phyloP scores from a whole-genome alignment of 2,329 filamentous ascomycete species.

The Cadophora gregata region DNA sequence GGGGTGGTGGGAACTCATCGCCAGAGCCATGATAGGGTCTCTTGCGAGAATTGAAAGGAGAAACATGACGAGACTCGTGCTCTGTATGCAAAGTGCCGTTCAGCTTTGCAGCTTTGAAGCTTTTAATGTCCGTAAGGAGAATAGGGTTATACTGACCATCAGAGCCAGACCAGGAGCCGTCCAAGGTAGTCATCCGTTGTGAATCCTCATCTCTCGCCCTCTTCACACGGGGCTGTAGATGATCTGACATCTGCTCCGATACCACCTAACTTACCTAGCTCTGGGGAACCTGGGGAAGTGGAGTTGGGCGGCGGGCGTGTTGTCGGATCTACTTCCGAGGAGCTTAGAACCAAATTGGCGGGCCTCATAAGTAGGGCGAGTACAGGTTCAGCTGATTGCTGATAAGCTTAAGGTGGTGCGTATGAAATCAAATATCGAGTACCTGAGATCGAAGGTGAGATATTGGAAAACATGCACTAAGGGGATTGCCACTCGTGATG shows the following conservation, averaged over 20 bases:
- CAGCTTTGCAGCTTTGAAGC: not conserved
- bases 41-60: not conserved
- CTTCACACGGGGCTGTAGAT: conserved; percentile 2
- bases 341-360: not conserved
- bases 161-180: conserved; percentile 5
- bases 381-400: no score
- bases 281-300: not conserved
- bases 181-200: not conserved
- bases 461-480: not conserved
- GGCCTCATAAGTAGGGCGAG: not conserved
- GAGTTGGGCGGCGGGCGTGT: no score
- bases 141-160: not conserved
- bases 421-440: no score
- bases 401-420: no score
- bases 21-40: conserved; percentile 4
- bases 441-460: not conserved
- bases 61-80: not conserved
- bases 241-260: not conserved
- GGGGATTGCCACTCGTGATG: not conserved
- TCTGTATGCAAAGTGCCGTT: not conserved
- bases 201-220: conserved; percentile 2
- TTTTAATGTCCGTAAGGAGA: not conserved
- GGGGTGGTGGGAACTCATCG: conserved; percentile 9
- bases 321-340: not conserved
- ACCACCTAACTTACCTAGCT: not conserved